Base-by-base conservation (phyloP, 768 basidiomycete genomes). In the Guyanaporus albipodus region DNA sequence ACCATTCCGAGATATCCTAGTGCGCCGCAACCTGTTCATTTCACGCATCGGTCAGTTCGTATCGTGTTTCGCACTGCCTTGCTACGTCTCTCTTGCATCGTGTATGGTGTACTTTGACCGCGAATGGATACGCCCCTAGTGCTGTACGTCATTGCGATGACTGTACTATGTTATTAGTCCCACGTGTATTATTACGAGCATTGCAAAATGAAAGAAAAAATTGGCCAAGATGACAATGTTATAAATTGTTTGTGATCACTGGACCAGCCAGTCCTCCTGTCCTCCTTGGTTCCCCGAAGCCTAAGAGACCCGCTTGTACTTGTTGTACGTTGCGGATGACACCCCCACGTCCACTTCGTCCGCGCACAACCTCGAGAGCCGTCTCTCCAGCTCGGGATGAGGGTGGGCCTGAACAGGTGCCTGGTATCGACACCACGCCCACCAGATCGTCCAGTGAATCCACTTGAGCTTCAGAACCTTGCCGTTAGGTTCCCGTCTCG, bases 391-490 rank as follows among this genome's bases (percentile, higher is more conserved):
- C 29, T 60, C 54, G 4, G 56, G 56, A n/a, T 48, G 15, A 3
- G 60, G 60, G 8, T 56, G 58, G 12, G 46, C 29, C 35, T 57
- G 56, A 18, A 58, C 37, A 1, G 62, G 44, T 4, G 54, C n/a
- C 28, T 60, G 44, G 34, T 53, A 50, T 44, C 58, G 32, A 24
- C 52, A 56, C 62, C 62, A 64, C 3, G 45, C 50, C 62, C 62
- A 64, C 62, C 62, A 64, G 4, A 64, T 52, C 49, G 62, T 64
- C 62, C 62, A 64, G 32, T 64, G 62, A 34, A 64, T 63, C 62
- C 62, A 64, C 17, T 56, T 64, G 21, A 64, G 34, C 19, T 31
- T 53, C 19, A 64, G 58, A 17, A 65, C 62, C 42, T 53, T 64
- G 61, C 61, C 46, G 26, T 43, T 51, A 0, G 36, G 26, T 11